Evolutionary conservation across 495 filamentous ascomycete genomes (phyloP), one percentile per base, ranked within the genome.

Genomic region (Neurospora sp.): DNA sequence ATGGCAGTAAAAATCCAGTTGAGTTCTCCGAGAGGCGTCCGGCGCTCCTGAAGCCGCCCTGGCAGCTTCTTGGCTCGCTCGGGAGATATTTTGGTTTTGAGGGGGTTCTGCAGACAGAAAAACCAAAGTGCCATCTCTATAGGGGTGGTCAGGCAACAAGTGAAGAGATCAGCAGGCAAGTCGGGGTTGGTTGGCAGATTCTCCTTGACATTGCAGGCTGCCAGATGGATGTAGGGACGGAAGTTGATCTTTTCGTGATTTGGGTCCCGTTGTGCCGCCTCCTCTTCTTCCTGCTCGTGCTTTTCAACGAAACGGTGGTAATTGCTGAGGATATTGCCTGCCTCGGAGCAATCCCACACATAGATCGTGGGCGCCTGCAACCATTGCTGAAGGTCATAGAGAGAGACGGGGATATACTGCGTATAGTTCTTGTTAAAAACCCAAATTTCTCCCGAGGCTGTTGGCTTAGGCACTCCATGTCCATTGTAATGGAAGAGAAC

Each of bases 1-100:
- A 99, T 98, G 16, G 96, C 96, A 2, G 96, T 99, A 76, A 99
- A 97, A 31, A 99, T 99, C 96, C 96, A 99, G 79, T 98, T 98
- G 5, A 99, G 83, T 82, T 99, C 96, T 61, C 96, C 96, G 48
- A 98, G 88, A 1, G 96, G 96, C 53, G 95, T 98, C 80, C 96
- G 85, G n/a, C 96, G 89, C 78, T 99, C 96, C 75, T 96, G 93
- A 37, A 97, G 85, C 71, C 92, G 88, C 27, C 96, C 96, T 2
- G 93, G 93, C 9, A 95, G 87, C 75, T 90, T 89, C 82, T 91
- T 89, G 27, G 94, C 94, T 71, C 94, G 89, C 70, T 96, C 93
- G 20, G 93, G 87, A 0, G 90, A 91, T 68, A 97, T 82, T 61
- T 89, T 86, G 3, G 87, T 91, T 31, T 91, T 90, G 0, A 98